These are phyloP conservation scores for Ascochyta viciae-villosae DNA, from an alignment of 2,329 filamentous ascomycete genomes.

Conservation along the genomic window DNA sequence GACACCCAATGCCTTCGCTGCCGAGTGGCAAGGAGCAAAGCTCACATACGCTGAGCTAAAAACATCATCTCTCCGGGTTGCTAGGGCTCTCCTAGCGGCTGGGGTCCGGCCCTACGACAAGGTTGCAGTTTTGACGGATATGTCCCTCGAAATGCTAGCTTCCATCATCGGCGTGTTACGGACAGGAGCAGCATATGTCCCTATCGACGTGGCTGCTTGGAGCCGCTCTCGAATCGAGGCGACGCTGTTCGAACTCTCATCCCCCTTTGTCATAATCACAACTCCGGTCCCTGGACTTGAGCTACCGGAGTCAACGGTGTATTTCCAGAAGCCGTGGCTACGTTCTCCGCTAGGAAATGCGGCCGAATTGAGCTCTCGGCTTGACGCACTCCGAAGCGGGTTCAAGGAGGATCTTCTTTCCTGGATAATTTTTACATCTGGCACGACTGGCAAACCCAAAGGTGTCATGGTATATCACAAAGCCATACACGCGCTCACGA, in stretches of 20 bases:
- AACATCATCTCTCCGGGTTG: background rate
- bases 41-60: background rate
- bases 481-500: background rate
- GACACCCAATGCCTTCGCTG: background rate
- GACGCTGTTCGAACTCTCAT: background rate
- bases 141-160: conserved; percentile 20
- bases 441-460: conserved; percentile 30
- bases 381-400: background rate
- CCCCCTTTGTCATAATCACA: background rate
- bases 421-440: conserved; percentile 29
- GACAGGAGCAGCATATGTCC: conserved; percentile 13
- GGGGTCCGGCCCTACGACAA: background rate
- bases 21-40: background rate
- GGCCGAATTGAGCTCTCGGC: background rate
- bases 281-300: background rate
- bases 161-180: conserved; percentile 20
- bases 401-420: conserved; percentile 1
- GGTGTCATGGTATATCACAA: conserved; percentile 22
- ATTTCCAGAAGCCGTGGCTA: background rate
- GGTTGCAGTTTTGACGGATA: conserved; percentile 16
- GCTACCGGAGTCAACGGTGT: background rate
- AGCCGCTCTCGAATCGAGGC: background rate
- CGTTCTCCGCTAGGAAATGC: background rate
- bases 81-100: background rate
- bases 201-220: background rate